These are phyloP conservation scores for Fusarium clavum DNA, from an alignment of 2,329 filamentous ascomycete genomes.

Conservation along the genomic window DNA sequence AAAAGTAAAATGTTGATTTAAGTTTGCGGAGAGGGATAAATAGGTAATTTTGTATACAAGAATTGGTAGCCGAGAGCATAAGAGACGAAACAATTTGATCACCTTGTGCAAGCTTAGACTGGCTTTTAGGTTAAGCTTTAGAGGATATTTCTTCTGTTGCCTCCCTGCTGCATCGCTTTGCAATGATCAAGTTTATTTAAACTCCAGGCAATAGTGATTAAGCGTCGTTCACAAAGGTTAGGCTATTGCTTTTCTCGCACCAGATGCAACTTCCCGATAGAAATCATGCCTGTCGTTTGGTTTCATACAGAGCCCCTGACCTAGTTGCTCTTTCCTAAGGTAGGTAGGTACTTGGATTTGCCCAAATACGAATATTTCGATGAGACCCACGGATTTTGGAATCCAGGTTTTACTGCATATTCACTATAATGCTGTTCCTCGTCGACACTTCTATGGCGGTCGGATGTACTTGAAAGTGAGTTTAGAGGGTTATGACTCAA, in stretches of 20 bases:
- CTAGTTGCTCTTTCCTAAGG: not conserved
- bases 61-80: not conserved
- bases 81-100: not conserved
- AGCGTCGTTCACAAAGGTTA: not conserved
- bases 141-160: not conserved
- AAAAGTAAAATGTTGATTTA: not conserved
- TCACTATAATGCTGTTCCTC: not conserved
- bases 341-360: not conserved
- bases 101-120: not conserved
- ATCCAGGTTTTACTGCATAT: not conserved
- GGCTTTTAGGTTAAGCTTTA: not conserved
- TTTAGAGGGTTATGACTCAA: not conserved
- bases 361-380: too few species aligned
- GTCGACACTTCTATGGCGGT: not conserved
- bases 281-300: not conserved
- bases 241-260: not conserved
- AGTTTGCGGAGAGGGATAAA: not conserved
- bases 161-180: not conserved
- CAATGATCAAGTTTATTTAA: not conserved
- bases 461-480: not conserved
- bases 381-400: too few species aligned
- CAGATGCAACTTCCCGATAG: not conserved
- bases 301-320: not conserved
- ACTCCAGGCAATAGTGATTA: not conserved
- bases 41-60: not conserved